phyloP scores from a whole-genome alignment of 2,329 filamentous ascomycete species.

The Rutstroemia sp. region DNA sequence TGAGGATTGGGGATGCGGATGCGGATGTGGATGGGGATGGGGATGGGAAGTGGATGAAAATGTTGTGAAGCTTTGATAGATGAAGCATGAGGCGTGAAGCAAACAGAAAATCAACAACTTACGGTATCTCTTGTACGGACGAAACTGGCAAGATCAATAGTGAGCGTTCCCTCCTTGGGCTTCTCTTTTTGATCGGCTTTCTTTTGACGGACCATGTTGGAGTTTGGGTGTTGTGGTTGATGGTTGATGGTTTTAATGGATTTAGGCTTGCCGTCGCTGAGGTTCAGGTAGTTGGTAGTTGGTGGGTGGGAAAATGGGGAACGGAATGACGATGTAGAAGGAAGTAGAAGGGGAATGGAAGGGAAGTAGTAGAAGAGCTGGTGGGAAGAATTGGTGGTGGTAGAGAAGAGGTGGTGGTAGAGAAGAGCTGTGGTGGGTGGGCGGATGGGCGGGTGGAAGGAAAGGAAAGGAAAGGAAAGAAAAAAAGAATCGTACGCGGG shows the following conservation, averaged over 20 bases:
- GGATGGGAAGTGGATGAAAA: neutral
- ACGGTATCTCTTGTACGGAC: conserved; percentile 75
- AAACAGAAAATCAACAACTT: conserved; percentile 26
- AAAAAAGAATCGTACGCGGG: neutral
- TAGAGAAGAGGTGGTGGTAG: too few species aligned
- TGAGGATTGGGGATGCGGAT: conserved; percentile 8
- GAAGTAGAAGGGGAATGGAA: too few species aligned
- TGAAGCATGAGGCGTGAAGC: conserved; percentile 3
- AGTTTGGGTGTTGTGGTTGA: conserved; percentile 13
- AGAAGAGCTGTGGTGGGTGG: too few species aligned
- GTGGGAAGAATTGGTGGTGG: neutral
- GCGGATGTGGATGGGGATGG: neutral
- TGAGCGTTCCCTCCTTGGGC: conserved; percentile 17
- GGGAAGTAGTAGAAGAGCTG: neutral
- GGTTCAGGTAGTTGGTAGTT: too few species aligned
- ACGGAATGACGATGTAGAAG: too few species aligned
- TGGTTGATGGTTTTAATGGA: conserved; percentile 10
- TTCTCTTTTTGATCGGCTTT: conserved; percentile 29
- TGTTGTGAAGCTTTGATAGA: conserved; percentile 3
- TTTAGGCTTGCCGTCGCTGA: neutral
- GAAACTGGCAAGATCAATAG: conserved; percentile 67
- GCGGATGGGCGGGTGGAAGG: neutral
- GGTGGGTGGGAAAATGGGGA: too few species aligned
- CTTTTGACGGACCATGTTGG: conserved; percentile 33
- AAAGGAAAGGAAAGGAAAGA: neutral